Conservation (phyloP, 257 asterid genomes). For the Cinchona pubescens region DNA sequence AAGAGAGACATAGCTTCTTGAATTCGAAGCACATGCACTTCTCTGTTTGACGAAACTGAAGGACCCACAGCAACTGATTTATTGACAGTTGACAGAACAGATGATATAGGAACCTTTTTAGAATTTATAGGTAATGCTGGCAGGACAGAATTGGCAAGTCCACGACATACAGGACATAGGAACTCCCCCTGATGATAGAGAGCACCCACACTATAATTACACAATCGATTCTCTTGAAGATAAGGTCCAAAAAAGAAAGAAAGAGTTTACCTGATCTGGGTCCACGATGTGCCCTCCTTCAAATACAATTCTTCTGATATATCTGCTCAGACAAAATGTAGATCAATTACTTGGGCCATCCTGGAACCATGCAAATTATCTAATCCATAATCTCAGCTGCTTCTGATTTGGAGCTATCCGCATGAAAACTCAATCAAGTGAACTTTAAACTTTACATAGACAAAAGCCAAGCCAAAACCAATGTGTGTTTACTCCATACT, state of each 20-base stretch:
- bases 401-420: neutral
- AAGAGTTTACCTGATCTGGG: constrained; percentile 79
- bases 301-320: constrained; percentile 70
- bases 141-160: constrained; percentile 83
- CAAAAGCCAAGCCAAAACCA: neutral
- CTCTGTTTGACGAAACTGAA: constrained; percentile 30
- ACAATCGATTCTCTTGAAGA: constrained; percentile 17
- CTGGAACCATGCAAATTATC: neutral
- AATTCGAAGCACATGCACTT: constrained; percentile 39
- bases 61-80: constrained; percentile 28
- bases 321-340: constrained; percentile 36
- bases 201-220: constrained; percentile 17
- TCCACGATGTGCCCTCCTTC: constrained; percentile 98
- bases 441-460: no score
- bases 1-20: constrained; percentile 61
- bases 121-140: constrained; percentile 57
- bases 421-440: neutral
- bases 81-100: constrained; percentile 26
- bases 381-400: neutral
- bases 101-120: constrained; percentile 32
- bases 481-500: neutral
- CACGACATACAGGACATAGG: constrained; percentile 98
- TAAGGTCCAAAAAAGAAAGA: constrained; percentile 11
- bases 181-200: constrained; percentile 77
- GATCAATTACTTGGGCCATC: neutral